phyloP scores from a whole-genome alignment of 1,284 basidiomycete genomes.

The Agaricales sp. region DNA sequence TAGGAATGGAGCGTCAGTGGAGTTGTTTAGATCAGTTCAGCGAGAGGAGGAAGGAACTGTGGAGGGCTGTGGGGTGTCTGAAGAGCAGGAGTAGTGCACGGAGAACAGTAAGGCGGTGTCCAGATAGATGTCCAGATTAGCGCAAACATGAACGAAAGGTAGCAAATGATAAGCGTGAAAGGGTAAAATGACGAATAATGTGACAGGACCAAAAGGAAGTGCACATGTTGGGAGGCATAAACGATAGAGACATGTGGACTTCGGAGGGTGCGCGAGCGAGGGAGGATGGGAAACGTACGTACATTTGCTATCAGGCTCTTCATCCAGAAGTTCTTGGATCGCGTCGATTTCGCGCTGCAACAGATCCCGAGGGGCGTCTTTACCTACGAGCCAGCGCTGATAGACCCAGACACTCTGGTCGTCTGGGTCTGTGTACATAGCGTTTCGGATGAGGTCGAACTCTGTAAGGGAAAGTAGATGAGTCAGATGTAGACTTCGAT shows the following conservation, averaged over 20 bases:
- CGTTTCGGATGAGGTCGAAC: constrained; percentile 86
- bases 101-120: too few relatives aligned
- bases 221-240: not conserved
- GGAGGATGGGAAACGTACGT: constrained; percentile 17
- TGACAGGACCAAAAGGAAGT: too few relatives aligned
- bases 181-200: too few relatives aligned
- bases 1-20: not conserved
- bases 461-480: constrained; percentile 37
- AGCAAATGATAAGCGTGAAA: too few relatives aligned
- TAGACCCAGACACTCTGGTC: constrained; percentile 99
- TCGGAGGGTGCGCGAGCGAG: constrained; percentile 6
- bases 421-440: constrained; percentile 92
- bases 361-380: constrained; percentile 20
- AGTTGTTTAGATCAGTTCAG: not conserved
- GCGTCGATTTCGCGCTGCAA: constrained; percentile 71
- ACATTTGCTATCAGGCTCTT: constrained; percentile 95
- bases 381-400: constrained; percentile 89
- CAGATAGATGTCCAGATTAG: too few relatives aligned
- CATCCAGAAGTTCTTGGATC: constrained; percentile 81
- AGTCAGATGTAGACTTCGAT: constrained; percentile 1
- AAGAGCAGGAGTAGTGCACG: too few relatives aligned
- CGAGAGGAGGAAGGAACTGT: not conserved
- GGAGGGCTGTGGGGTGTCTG: too few relatives aligned
- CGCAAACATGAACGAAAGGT: too few relatives aligned
- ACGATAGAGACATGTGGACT: not conserved